Evolutionary conservation across 495 filamentous ascomycete genomes (phyloP), one percentile per base, ranked within the genome.

Genomic region (Penicillium samsonianum): DNA sequence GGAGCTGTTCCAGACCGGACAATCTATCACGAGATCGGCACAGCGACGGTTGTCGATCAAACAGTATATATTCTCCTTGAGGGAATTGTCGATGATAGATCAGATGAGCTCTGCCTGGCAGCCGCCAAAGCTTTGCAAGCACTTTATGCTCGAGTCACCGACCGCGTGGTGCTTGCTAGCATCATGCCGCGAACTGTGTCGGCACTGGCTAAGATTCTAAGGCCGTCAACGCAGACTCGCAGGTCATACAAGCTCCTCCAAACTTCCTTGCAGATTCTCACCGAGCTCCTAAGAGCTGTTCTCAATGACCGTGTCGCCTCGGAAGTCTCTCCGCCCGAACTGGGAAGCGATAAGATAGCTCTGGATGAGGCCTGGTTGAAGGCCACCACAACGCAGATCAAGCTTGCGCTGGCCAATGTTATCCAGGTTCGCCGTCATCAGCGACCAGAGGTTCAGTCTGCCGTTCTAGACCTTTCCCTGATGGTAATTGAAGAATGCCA

Each of bases 151-250:
- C 81, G 83, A 20, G 79, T 96, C 17, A 81, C 74, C 55, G 89
- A 94, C 66, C 80, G 80, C 46, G 79, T 89, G 10, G 82, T 90
- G 4, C 78, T 96, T 46, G 88, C 88, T 4, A 90, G 82, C 47
- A 92, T 98, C 60, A 82, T 97, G 62, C 94, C 94, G 8, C 90
- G 95, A 8, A 91, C 91, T 4, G 85, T 96, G 1, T 96, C 93
- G 8, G 81, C 85, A 6, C 67, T 99, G 45, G 87, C 86, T 11
- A 92, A 87, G 69, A 75, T 88, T 16, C 72, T 98, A 31, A 86
- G 86, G 26, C 84, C 87, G 0, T 86, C 83, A 2, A 84, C 82
- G 7, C 82, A 84, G 52, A 74, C 77, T 55, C 87, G 87, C 55
- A 79, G 83, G 17, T 83, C 86, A 49, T 86, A 81, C 57, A 83